Conservation (phyloP, 2,329 filamentous ascomycete genomes). For the Calonectria crousiana region DNA sequence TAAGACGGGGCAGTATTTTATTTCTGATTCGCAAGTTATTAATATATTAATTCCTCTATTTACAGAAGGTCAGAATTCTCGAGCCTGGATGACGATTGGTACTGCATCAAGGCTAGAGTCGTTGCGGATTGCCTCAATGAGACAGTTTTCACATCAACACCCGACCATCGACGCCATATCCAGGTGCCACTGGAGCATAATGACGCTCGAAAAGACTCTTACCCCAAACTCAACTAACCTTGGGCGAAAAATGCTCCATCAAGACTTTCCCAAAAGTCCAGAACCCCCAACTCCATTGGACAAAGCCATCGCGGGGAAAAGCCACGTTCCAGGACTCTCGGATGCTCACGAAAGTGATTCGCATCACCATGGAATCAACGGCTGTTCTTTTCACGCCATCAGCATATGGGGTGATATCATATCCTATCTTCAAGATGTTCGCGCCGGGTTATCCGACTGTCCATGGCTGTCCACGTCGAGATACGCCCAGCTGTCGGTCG, state of each 20-base stretch:
- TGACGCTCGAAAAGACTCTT: conserved; percentile 31
- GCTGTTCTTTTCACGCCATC: conserved; percentile 18
- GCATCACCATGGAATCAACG: conserved; percentile 23
- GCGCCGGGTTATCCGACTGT: conserved; percentile 31
- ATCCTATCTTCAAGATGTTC: conserved; percentile 37
- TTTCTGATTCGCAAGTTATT: background rate
- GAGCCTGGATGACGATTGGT: conserved; percentile 43
- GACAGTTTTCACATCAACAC: background rate
- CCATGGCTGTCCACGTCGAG: conserved; percentile 37
- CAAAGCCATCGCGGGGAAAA: conserved; percentile 24
- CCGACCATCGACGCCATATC: conserved; percentile 13
- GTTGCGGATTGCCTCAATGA: conserved; percentile 13
- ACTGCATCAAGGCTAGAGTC: conserved; percentile 36
- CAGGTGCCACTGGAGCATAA: conserved; percentile 39
- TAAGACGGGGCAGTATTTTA: background rate
- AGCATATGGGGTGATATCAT: conserved; percentile 34
- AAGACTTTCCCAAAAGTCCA: conserved; percentile 31
- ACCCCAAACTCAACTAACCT: conserved; percentile 18
- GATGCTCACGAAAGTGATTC: conserved; percentile 33
- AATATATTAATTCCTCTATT: rapidly evolving
- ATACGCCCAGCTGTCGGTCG: conserved; percentile 34
- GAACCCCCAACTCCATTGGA: conserved; percentile 22
- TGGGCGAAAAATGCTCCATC: background rate
- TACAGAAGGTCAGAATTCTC: conserved; percentile 28
- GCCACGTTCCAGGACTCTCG: conserved; percentile 36